Percentiles rank a stretch among this genome's conserved stretches.
Conservation (phyloP, 352 stramenopile species). For the Phytophthora colocasiae region DNA sequence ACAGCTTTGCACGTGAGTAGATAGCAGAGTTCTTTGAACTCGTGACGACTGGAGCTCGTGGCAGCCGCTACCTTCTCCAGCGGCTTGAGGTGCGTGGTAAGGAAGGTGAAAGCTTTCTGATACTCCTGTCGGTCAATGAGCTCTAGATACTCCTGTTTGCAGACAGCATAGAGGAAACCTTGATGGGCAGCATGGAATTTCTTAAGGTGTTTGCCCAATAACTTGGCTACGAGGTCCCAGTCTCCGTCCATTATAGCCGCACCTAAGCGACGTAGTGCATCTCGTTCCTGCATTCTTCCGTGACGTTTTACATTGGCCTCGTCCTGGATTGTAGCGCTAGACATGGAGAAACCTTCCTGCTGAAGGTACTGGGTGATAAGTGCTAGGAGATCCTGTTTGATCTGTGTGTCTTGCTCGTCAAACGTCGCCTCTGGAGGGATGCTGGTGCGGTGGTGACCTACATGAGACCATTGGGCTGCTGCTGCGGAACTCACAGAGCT, state of each 20-base stretch:
- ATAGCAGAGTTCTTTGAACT: constrained; percentile 92
- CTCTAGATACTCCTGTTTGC: constrained; percentile 90
- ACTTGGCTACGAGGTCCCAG: constrained; percentile 87
- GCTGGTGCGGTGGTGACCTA: constrained; percentile 85
- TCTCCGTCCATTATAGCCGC: constrained; percentile 85
- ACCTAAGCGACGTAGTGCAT: constrained; percentile 75
- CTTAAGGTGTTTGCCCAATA: constrained; percentile 83
- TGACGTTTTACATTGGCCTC: constrained; percentile 87
- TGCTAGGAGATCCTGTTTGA: constrained; percentile 83
- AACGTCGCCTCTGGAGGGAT: constrained; percentile 86
- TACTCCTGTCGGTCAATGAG: constrained; percentile 91
- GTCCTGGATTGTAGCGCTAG: constrained; percentile 88
- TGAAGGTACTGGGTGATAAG: constrained; percentile 91
- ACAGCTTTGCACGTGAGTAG: constrained; percentile 91
- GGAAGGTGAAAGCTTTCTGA: constrained; percentile 91
- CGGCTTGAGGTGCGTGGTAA: constrained; percentile 89
- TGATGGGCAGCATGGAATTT: constrained; percentile 82
- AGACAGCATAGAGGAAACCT: constrained; percentile 89
- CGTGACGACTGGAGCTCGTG: constrained; percentile 71
- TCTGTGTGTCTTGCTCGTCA: constrained; percentile 70
- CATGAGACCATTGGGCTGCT: constrained; percentile 66
- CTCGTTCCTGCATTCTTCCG: constrained; percentile 73
- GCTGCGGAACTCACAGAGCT: constrained; percentile 14
- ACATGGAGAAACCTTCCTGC: constrained; percentile 79
- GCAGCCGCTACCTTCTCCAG: constrained; percentile 83